Evolutionary conservation across 2,329 filamentous ascomycete genomes (phyloP), one percentile per base, ranked within the genome.

Genomic region (Colletotrichum abscissum): DNA sequence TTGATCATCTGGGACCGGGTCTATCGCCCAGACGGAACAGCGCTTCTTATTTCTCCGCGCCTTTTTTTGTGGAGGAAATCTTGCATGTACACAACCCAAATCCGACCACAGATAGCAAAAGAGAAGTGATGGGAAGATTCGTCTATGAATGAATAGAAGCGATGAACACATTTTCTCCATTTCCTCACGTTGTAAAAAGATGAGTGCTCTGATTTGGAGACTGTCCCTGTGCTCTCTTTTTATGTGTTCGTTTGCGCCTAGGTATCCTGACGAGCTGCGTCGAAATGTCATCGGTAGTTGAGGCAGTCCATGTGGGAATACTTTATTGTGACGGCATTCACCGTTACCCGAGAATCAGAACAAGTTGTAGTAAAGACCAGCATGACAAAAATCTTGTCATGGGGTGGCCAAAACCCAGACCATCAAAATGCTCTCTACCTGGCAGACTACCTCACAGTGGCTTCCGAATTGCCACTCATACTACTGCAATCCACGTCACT

Each of bases 401-500:
- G 42, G 42, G 42, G 19, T 49, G 6, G 42, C 42, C 19, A 22
- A 49, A 49, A 49, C 3, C 2, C 19, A n/a, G 42, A 3, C 42
- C 42, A 49, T 49, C 42, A 19, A 8, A 19, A 8, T n/a, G 7
- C 42, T 49, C 42, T 49, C 42, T 4, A n/a, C 19, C 42, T 2
- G 35, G 7, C 56, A 33, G 33, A 33, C 33, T 33, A 12, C 33
- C 33, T 33, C 11, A 33, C 33, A 1, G 33, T 59, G 38, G 56
- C 12, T 4, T 16, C 11, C 11, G 2, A 4, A 6, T 38, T 14
- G 30, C 49, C 35, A 8, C 63, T 24, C 59, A 35, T 49, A 24
- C 58, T 66, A 38, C 62, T 54, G 52, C 62, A 54, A n/a, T 28
- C 28, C 35, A 35, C 35, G 62, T 54, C 46, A 54, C 46, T 35